Conservation (phyloP, 2,329 filamentous ascomycete genomes). For the Stachybotrys chartarum region DNA sequence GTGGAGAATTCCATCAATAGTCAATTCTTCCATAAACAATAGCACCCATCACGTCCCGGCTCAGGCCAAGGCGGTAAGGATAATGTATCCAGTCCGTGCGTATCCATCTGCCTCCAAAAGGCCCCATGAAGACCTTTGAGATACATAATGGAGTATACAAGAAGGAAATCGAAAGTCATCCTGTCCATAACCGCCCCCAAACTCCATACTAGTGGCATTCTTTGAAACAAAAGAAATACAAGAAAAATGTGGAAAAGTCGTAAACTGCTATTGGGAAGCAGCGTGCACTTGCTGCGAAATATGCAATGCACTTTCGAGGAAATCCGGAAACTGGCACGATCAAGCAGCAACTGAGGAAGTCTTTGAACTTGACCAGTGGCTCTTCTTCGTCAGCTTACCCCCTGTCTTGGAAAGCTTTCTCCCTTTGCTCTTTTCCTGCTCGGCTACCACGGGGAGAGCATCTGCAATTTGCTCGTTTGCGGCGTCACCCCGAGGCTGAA, state of each 20-base stretch:
- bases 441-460: slow-evolving; percentile 10
- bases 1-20: background rate
- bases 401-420: slow-evolving; percentile 24
- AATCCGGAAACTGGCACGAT: background rate
- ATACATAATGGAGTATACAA: no score
- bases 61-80: background rate
- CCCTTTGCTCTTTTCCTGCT: slow-evolving; percentile 7
- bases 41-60: background rate
- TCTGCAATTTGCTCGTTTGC: slow-evolving; percentile 11
- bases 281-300: no score
- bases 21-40: background rate
- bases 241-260: no score
- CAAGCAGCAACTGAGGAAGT: slow-evolving; percentile 8
- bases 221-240: no score
- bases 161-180: no score
- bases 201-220: no score
- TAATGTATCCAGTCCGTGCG: no score
- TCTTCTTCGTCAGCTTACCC: slow-evolving; percentile 14
- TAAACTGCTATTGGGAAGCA: no score
- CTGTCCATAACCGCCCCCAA: no score
- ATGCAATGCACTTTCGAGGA: background rate
- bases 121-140: no score
- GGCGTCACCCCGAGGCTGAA: background rate
- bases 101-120: no score
- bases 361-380: slow-evolving; percentile 14